Base-by-base conservation (phyloP, 2,329 filamentous ascomycete genomes). In the Lizonia empirigonia region DNA sequence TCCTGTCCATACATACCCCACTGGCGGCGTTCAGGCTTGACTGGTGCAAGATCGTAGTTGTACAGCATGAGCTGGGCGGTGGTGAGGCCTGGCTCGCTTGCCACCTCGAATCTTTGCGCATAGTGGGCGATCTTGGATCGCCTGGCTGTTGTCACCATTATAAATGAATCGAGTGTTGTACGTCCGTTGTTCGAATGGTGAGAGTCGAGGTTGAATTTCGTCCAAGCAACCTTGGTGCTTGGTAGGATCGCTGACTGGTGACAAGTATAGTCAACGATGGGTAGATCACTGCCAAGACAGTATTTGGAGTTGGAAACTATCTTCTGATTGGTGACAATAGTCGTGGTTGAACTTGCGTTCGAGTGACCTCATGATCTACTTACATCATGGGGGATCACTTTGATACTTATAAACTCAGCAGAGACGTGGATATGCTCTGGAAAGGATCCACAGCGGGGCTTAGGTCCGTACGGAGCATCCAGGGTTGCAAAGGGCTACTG, bases 51-150 rank as follows among this genome's bases (percentile, higher is more conserved):
- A 74, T 94, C 90, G 71, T 90, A 76, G 72, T 96, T 96, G 60
- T 85, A 89, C 69, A 97, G 82, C 87, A 96, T 91, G 61, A 95
- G 79, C 78, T 96, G 90, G 13, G 86, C 82, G 44, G 82, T 86
- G 7, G 86, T 89, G 65, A 97, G 81, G 36, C 90, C 90, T 1
- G 87, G 84, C 73, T 96, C 91, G 46, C 82, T 77, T 48, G 88
- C 81, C 51, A 94, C 89, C 36, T 88, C 85, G 49, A 92, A 70
- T 77, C 84, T 91, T 60, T 79, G 65, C 37, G 76, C 64, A 62
- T 72, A 72, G 26, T 70, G 64, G n/a, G 62, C 67, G 33, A 73
- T 39, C 54, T 72, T 77, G 22, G 71, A 73, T 12, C 64, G 56
- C 46, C 62, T 71, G 41, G 75, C 48, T 46, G 74, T 76, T 61